Evolutionary conservation across 179 eudicot species (phyloP).

Genomic region (Gypsophila paniculata): DNA sequence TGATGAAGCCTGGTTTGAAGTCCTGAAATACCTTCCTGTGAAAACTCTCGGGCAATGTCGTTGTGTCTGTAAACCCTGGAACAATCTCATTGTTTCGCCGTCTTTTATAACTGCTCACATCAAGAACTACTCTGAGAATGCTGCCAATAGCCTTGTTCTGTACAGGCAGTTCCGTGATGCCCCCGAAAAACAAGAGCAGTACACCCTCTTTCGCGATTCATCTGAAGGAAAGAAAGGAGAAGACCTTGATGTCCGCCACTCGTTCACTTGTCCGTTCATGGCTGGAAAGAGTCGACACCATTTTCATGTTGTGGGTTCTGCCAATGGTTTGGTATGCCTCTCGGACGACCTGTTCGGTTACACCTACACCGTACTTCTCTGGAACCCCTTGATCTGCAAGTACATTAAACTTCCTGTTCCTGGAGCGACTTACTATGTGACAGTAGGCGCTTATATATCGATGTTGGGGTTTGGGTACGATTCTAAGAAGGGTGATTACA

Average conservation of each 20-base stretch:
- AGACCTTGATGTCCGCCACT: neutral
- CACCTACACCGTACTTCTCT: conserved; percentile 8
- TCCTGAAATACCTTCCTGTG: conserved; percentile 18
- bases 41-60: conserved; percentile 17
- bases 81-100: conserved; percentile 7
- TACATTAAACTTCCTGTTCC: conserved; percentile 22
- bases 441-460: conserved; percentile 10
- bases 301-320: conserved; percentile 20
- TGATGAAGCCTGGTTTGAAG: conserved; percentile 8
- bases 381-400: conserved; percentile 23
- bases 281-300: neutral
- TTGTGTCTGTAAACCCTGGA: conserved; percentile 24
- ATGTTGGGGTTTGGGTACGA: conserved; percentile 29
- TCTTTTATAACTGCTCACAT: conserved; percentile 15
- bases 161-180: conserved; percentile 4
- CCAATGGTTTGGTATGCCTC: conserved; percentile 21
- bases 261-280: conserved; percentile 16
- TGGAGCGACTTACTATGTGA: neutral
- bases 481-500: conserved; percentile 15
- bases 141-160: neutral
- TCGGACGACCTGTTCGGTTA: conserved; percentile 22
- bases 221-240: neutral
- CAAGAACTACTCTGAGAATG: neutral
- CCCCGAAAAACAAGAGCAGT: conserved; percentile 19
- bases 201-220: conserved; percentile 14